These are phyloP conservation scores for Babesia divergens DNA, from an alignment of 169 alveolate species.

Conservation along the genomic window DNA sequence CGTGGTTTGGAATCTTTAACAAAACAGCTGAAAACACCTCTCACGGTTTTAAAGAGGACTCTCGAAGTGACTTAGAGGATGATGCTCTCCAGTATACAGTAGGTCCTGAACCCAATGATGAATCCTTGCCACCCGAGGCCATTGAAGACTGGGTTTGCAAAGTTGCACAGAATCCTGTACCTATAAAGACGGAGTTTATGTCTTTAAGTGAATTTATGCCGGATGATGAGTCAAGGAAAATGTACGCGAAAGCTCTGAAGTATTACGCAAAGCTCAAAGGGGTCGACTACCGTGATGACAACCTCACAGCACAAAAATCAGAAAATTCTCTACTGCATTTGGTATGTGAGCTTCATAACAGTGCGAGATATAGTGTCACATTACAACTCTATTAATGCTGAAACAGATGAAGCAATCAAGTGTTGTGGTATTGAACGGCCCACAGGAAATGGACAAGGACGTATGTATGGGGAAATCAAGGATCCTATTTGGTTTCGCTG, in stretches of 20 bases:
- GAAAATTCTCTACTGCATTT: slow-evolving; percentile 1
- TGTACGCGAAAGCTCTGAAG: slow-evolving; percentile 20
- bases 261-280: slow-evolving; percentile 40
- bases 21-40: neutral
- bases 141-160: slow-evolving; percentile 50
- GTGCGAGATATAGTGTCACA: neutral
- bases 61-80: neutral
- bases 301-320: neutral
- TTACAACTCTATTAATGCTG: neutral
- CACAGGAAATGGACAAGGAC: slow-evolving; percentile 14
- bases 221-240: neutral
- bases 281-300: neutral
- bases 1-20: slow-evolving; percentile 31
- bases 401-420: slow-evolving; percentile 34
- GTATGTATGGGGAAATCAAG: slow-evolving; percentile 18
- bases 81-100: slow-evolving; percentile 44
- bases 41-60: neutral
- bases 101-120: slow-evolving; percentile 64
- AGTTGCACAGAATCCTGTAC: slow-evolving; percentile 53
- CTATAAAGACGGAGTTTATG: slow-evolving; percentile 38
- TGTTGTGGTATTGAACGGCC: neutral
- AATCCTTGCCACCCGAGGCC: slow-evolving; percentile 14
- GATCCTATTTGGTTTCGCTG: slow-evolving; percentile 45
- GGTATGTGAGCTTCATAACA: neutral
- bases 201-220: slow-evolving; percentile 31